Evolutionary conservation across 2,329 filamentous ascomycete genomes (phyloP).

Genomic region (Penicillium hesseltinei): DNA sequence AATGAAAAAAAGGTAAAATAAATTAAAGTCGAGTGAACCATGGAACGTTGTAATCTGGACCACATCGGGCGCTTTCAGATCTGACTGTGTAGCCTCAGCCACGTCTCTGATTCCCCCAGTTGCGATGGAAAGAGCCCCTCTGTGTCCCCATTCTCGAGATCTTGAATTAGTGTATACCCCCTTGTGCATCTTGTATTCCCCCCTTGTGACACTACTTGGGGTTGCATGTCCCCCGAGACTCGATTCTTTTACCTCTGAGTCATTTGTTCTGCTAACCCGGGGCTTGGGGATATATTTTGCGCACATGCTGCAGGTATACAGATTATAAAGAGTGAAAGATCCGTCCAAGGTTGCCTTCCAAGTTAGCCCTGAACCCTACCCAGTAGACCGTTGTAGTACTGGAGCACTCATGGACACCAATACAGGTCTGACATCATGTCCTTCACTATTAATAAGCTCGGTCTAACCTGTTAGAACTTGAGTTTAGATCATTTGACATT

Average conservation of each 20-base stretch:
- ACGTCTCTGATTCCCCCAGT: constrained; percentile 6
- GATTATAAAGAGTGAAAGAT: background rate
- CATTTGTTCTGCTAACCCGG: background rate
- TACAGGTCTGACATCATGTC: constrained; percentile 13
- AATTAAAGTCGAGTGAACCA: constrained; percentile 5
- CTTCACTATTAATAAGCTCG: constrained; percentile 6
- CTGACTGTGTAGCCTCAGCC: constrained; percentile 4
- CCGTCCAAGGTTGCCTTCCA: background rate
- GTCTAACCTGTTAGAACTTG: constrained; percentile 1
- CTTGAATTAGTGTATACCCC: background rate
- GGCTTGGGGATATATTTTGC: background rate
- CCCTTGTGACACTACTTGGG: background rate
- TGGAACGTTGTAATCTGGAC: constrained; percentile 3
- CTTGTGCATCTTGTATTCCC: background rate
- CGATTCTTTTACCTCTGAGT: background rate
- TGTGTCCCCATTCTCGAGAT: background rate
- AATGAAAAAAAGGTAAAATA: background rate
- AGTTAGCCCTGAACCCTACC: background rate
- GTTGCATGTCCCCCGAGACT: constrained; percentile 5
- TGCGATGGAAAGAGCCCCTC: constrained; percentile 2
- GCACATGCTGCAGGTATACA: background rate
- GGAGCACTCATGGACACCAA: background rate
- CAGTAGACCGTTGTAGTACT: background rate
- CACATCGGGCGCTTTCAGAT: constrained; percentile 9
- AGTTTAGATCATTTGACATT: constrained; percentile 8